Evolutionary conservation across 176 grass and related monocot species (phyloP), one percentile per base, ranked within the genome.

Genomic region (Bolboschoenus planiculmis): DNA sequence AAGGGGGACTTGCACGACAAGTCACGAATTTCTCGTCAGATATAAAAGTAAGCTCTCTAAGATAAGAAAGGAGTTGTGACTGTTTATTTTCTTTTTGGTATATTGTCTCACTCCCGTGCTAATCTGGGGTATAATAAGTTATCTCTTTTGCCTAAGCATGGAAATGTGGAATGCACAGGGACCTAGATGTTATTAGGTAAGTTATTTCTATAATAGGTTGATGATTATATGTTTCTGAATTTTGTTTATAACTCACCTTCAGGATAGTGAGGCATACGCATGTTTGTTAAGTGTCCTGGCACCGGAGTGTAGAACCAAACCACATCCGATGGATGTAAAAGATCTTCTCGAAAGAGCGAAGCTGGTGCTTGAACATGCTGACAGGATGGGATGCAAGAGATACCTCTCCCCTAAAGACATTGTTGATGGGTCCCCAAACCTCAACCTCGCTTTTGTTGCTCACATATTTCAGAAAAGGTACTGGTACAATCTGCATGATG

Each of bases 391-490:
- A 60, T 98, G 95, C 74, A 98, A 98, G 87, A 93, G 95, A 90
- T 98, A 95, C 79, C 79, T 98, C 37, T 88, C 90, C n/a, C 95
- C 95, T 39, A 95, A 90, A 90, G 95, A 98, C 82, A 95, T 98
- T 80, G 92, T 98, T 83, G 92, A 93, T 44, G 95, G 95, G 62
- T 95, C 89, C 72, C 92, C 89, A 80, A 98, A 98, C 92, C 92
- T 98, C 47, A 98, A 98, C 83, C 95, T 98, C 44, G 95, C 95
- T 13, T 98, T 98, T 85, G 92, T 98, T 57, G 95, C 95, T 46
- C 95, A 98, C 89, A 88, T 98, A 87, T 98, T 98, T 80, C 92
- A 94, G 71, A 98, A 95, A 93, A 94, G 95, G 95, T 98, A 86
- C 60, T 27, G 40, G 44, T 11, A 56, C 1, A 66, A 74, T 65